These are phyloP conservation scores for Jamesozyma lodderae DNA, from an alignment of 805 yeast genomes.

Conservation along the genomic window DNA sequence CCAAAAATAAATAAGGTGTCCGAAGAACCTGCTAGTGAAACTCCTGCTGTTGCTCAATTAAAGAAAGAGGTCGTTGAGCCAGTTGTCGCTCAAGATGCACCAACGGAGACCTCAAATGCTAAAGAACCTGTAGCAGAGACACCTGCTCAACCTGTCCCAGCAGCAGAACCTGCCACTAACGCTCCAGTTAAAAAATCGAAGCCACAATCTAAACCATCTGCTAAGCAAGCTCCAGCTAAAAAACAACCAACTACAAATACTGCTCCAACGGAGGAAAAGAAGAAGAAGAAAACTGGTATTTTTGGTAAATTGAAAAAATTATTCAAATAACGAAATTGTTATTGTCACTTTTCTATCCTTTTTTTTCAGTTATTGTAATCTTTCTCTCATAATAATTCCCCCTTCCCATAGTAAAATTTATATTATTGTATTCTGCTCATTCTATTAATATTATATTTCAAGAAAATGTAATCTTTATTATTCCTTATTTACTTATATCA, in stretches of 20 bases:
- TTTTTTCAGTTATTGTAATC: too few relatives aligned
- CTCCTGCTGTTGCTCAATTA: conserved; percentile 1
- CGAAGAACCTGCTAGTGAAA: not conserved
- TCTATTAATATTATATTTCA: too few relatives aligned
- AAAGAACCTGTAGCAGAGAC: not conserved
- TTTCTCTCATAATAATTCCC: too few relatives aligned
- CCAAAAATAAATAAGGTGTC: conserved; percentile 2
- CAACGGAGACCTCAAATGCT: not conserved
- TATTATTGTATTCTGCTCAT: too few relatives aligned
- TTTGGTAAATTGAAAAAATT: conserved; percentile 18
- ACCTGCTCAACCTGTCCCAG: conserved; percentile 1
- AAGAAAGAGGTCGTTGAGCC: not conserved
- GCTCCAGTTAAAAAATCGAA: not conserved
- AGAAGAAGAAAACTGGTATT: conserved; percentile 18
- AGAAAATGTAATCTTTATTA: too few relatives aligned
- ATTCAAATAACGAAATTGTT: too few relatives aligned
- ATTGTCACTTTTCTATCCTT: too few relatives aligned
- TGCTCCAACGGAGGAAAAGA: conserved; percentile 4
- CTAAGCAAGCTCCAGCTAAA: conserved; percentile 1
- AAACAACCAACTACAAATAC: conserved; percentile 5
- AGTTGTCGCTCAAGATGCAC: conserved; percentile 1
- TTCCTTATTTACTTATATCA: too few relatives aligned
- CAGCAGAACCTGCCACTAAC: conserved; percentile 4
- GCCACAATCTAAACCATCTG: conserved; percentile 1
- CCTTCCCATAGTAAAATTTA: too few relatives aligned